Evolutionary conservation across 2,329 filamentous ascomycete genomes (phyloP).

Genomic region (Metarhizium album): DNA sequence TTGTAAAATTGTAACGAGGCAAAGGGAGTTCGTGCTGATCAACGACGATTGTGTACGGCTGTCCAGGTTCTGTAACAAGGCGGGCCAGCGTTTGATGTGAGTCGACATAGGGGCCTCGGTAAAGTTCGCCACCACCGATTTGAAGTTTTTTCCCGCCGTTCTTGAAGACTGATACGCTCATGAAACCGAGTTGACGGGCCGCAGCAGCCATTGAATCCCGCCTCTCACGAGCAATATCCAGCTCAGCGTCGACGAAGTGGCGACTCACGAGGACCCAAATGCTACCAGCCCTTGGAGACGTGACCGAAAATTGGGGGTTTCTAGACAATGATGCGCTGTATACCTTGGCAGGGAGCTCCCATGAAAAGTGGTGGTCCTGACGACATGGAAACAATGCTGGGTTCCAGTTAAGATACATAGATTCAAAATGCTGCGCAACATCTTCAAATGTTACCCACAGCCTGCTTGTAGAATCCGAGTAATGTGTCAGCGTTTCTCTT

Average conservation of each 20-base stretch:
- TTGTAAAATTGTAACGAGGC: constrained; percentile 69
- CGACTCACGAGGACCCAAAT: constrained; percentile 81
- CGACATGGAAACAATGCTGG: constrained; percentile 69
- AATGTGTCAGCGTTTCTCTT: background rate
- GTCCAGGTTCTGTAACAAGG: constrained; percentile 34
- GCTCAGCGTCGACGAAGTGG: constrained; percentile 66
- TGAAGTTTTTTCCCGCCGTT: constrained; percentile 61
- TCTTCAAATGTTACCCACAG: constrained; percentile 92
- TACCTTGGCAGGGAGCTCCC: constrained; percentile 49
- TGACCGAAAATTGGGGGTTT: constrained; percentile 63
- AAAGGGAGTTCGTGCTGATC: constrained; percentile 70
- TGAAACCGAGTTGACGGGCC: constrained; percentile 60
- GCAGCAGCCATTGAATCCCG: constrained; percentile 30
- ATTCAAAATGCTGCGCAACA: constrained; percentile 85
- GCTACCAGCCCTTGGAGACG: constrained; percentile 44
- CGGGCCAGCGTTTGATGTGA: constrained; percentile 84
- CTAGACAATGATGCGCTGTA: constrained; percentile 46
- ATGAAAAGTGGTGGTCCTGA: constrained; percentile 83
- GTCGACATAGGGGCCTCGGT: constrained; percentile 80
- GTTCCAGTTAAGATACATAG: constrained; percentile 96
- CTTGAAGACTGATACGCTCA: constrained; percentile 75
- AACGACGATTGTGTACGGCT: constrained; percentile 50
- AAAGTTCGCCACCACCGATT: constrained; percentile 58
- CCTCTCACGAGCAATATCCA: constrained; percentile 40
- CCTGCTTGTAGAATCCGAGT: constrained; percentile 45